Base-by-base conservation (phyloP, 345 rosid genomes). In the Hypericum androsaemum region DNA sequence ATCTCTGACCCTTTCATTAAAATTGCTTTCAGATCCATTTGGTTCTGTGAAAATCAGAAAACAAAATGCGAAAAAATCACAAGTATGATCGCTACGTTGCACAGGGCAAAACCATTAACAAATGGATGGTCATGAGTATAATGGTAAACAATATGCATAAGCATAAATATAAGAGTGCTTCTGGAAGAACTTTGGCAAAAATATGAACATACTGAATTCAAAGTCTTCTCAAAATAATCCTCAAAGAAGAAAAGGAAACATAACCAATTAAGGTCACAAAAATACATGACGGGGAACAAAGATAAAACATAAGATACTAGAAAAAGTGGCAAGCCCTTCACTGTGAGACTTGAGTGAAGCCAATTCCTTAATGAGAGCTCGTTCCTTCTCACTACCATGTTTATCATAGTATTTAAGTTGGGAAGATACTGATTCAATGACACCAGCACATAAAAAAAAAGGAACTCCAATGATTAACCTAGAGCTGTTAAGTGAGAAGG, bases 301-400 rank as follows among this genome's bases (percentile, higher is more conserved):
- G 44, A 35, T 10, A 48, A 43, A 74, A 77, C 86, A 80, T 49
- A 57, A 38, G 54, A 16, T 35, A 37, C 59, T 43, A 28, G 53
- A 52, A 37, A 72, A 43, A 64, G 45, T 52, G 13, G 69, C 63
- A 50, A 53, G 67, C 50, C 41, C 64, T 65, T 72, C 68, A 58
- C 69, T 63, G 49, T 66, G 67, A 50, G 71, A 65, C 65, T 58
- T 70, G 36, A 84, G 71, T 13, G 80, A 76, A 38, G 82, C 81
- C 67, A 86, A 71, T 47, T 80, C 84, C 78, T 80, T 65, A 54
- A 86, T 66, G 65, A 89, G 84, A 53, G 54, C 53, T 4, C 74
- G 84, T 61, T 89, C 95, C 56, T 59, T 66, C 16, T 77, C 75
- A 43, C 97, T 86, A 79, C 43, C 61, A 69, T 60, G 10, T 58